phyloP scores from a whole-genome alignment of 2,329 filamentous ascomycete species.

The Beauveria medogensis region DNA sequence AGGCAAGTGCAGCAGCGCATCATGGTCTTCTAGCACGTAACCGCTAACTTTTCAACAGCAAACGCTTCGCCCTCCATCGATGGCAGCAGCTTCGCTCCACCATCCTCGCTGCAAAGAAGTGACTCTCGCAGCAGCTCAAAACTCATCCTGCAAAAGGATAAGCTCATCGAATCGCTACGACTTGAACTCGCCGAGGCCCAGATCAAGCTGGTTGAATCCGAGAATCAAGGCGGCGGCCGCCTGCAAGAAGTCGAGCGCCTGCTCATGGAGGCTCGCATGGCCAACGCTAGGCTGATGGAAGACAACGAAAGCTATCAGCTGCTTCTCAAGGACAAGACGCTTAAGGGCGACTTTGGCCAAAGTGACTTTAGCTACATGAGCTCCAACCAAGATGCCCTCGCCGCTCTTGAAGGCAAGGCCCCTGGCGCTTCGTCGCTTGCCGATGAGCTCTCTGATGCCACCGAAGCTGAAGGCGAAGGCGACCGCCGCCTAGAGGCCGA shows the following conservation, averaged over 20 bases:
- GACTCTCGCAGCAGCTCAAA: constrained; percentile 86
- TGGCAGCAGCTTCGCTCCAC: constrained; percentile 74
- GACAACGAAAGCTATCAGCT: constrained; percentile 98
- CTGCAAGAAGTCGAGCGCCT: constrained; percentile 85
- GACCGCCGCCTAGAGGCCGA: constrained; percentile 69
- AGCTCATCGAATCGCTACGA: constrained; percentile 84
- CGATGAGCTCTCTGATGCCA: constrained; percentile 73
- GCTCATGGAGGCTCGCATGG: constrained; percentile 87
- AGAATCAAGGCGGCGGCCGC: constrained; percentile 83
- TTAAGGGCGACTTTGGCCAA: constrained; percentile 86
- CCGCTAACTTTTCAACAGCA: constrained; percentile 20
- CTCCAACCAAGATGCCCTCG: constrained; percentile 56
- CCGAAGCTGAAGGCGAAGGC: constrained; percentile 51
- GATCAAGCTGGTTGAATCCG: constrained; percentile 89
- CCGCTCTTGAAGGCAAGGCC: constrained; percentile 51
- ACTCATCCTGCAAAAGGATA: constrained; percentile 88
- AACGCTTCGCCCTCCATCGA: constrained; percentile 63
- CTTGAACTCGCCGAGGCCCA: constrained; percentile 91
- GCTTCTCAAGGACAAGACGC: constrained; percentile 85
- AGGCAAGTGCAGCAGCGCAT: constrained; percentile 3
- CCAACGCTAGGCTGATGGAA: constrained; percentile 92
- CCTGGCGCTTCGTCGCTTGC: constrained; percentile 57
- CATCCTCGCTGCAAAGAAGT: constrained; percentile 75
- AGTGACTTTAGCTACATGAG: constrained; percentile 69
- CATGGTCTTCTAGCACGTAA: neutral